phyloP scores from a whole-genome alignment of 352 stramenopile genomes.

The Phytopythium helicoides region DNA sequence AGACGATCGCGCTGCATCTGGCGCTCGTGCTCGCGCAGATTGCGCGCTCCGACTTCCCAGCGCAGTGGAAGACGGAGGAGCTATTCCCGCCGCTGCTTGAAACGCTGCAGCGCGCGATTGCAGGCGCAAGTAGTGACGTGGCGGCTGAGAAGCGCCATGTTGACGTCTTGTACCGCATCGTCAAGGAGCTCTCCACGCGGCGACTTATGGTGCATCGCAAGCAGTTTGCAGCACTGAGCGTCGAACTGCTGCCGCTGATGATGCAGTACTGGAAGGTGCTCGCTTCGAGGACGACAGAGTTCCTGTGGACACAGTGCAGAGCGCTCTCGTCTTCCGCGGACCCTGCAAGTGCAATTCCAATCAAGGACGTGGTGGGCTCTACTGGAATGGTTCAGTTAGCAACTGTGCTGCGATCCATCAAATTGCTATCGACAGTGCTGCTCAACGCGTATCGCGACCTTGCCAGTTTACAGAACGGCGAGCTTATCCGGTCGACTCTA shows the following conservation, averaged over 20 bases:
- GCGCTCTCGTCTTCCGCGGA: slow-evolving; percentile 5
- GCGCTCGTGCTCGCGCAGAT: slow-evolving; percentile 64
- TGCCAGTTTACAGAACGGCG: slow-evolving; percentile 41
- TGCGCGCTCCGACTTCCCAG: slow-evolving; percentile 72
- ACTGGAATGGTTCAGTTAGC: slow-evolving; percentile 24
- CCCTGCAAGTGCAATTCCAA: slow-evolving; percentile 7
- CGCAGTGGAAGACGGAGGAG: slow-evolving; percentile 56
- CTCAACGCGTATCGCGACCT: slow-evolving; percentile 74
- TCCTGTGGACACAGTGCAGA: slow-evolving; percentile 24
- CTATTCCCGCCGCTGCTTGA: slow-evolving; percentile 69
- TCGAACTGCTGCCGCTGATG: slow-evolving; percentile 59
- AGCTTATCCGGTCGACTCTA: slow-evolving; percentile 56
- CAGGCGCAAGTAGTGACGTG: slow-evolving; percentile 5
- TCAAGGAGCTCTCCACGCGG: slow-evolving; percentile 76
- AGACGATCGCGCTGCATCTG: slow-evolving; percentile 57
- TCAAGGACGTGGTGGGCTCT: slow-evolving; percentile 4
- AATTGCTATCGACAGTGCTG: slow-evolving; percentile 67
- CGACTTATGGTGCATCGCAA: slow-evolving; percentile 83
- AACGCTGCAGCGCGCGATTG: slow-evolving; percentile 27
- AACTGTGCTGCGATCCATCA: slow-evolving; percentile 50
- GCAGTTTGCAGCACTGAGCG: slow-evolving; percentile 69
- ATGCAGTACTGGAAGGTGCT: slow-evolving; percentile 56
- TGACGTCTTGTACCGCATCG: slow-evolving; percentile 63
- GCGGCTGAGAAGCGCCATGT: slow-evolving; percentile 36
- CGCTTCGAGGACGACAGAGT: slow-evolving; percentile 26